Conservation (phyloP, 441 rosid genomes). For the Erysimum cheiri region DNA sequence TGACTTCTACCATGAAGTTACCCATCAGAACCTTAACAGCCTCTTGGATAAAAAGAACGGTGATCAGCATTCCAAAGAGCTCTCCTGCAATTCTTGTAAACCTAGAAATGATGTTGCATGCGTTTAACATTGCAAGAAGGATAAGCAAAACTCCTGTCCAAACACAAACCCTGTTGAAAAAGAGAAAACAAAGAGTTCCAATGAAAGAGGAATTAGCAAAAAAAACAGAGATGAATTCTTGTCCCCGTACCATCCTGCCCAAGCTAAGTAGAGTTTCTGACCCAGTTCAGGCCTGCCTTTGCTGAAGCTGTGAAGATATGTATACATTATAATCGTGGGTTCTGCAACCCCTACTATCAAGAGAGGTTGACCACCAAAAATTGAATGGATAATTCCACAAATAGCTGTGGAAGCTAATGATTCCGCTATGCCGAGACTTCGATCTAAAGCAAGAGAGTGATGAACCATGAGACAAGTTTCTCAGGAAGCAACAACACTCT, state of each 20-base stretch:
- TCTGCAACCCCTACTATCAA: slow-evolving; percentile 89
- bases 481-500: not conserved
- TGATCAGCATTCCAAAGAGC: slow-evolving; percentile 86
- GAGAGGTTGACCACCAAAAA: slow-evolving; percentile 89
- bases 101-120: slow-evolving; percentile 63
- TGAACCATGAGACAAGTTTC: not conserved
- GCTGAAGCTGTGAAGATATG: slow-evolving; percentile 79
- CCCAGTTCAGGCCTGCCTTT: slow-evolving; percentile 68
- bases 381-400: slow-evolving; percentile 83
- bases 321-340: slow-evolving; percentile 91
- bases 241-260: slow-evolving; percentile 68
- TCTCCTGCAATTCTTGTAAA: slow-evolving; percentile 92
- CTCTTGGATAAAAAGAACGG: slow-evolving; percentile 87
- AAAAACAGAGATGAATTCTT: not conserved
- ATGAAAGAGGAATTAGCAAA: slow-evolving; percentile 6
- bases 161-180: slow-evolving; percentile 75
- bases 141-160: slow-evolving; percentile 77
- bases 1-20: slow-evolving; percentile 3
- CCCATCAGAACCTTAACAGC: slow-evolving; percentile 69
- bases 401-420: slow-evolving; percentile 83
- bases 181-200: not conserved
- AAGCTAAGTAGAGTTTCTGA: slow-evolving; percentile 68
- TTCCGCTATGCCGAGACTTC: slow-evolving; percentile 80
- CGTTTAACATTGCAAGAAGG: slow-evolving; percentile 73
- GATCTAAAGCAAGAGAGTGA: slow-evolving; percentile 54